Evolutionary conservation across 345 rosid genomes (phyloP), one percentile per base, ranked within the genome.

Genomic region (Populus euphratica): DNA sequence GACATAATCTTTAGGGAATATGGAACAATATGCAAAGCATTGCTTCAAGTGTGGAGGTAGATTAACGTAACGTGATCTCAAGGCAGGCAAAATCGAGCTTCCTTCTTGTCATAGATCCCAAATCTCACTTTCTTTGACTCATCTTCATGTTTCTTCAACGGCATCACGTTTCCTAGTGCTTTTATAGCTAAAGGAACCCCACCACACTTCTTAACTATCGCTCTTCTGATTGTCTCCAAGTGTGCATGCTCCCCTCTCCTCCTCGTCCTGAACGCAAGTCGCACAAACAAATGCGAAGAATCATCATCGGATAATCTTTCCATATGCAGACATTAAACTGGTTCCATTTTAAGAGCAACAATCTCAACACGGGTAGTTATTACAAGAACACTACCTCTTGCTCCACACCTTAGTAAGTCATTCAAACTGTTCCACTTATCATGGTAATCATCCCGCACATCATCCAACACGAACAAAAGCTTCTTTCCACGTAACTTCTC

Each of bases 151-250:
- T 33, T 29, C 29, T 72, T 72, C 18, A 67, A 36, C 11, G 18
- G 54, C 81, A 73, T 68, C 21, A 79, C 1, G 66, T 69, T 79
- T 56, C 77, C 77, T 35, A 79, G 6, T 38, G 74, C 49, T 61
- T 73, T 73, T 25, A 70, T 44, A 8, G 67, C 72, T 23, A 78
- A 52, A 64, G 81, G 81, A n/a, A 78, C 43, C 20, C 81, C 81
- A n/a, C 72, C 61, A 62, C 76, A 78, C 56, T 72, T 72, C 66
- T 72, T n/a, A 35, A 49, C 71, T 35, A 79, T 74, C 6, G 29
- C 81, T 17, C 35, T 67, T n/a, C 77, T 77, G 20, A 79, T 68
- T 31, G 81, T n/a, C 43, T 64, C 36, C 43, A 79, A 56, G n/a
- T 59, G 35, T n/a, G 27, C 52, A 56, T n/a, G 4, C 17, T 73